Evolutionary conservation across 192 early-diverging fungal genomes (phyloP), one percentile per base, ranked within the genome.

Genomic region (Coemansia sp.): DNA sequence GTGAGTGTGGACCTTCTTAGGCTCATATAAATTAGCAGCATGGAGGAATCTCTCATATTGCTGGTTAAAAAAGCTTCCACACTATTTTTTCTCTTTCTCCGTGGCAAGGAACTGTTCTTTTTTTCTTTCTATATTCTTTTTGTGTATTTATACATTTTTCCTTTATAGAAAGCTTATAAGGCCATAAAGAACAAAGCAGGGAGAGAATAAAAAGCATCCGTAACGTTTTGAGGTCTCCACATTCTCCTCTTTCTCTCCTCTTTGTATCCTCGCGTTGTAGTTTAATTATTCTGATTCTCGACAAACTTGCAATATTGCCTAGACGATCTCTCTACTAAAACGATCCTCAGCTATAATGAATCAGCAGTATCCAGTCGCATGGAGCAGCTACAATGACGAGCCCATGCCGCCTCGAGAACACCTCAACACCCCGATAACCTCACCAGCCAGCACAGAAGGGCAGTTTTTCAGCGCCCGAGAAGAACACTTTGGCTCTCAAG

Each of bases 301-400:
- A 2, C 14, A 9, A 9, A 1, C 44, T 23, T 2, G 4, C 1
- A 26, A 26, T 26, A 26, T 26, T 4, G 23, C 23, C 23, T 26
- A 26, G 23, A 26, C 23, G 23, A 26, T 26, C 23, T 26, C 23
- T 26, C 23, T 26, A 3, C 4, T 4, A 4, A 26, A 26, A 26
- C 23, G 23, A 26, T n/a, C n/a, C n/a, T n/a, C n/a, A n/a, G n/a
- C n/a, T n/a, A n/a, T n/a, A n/a, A n/a, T n/a, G n/a, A n/a, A n/a
- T n/a, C n/a, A n/a, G n/a, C n/a, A 40, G 39, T 40, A 40, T 40
- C 39, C 23, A 1, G 53, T 31, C 0, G 54, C 21, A 10, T 50
- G 30, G 42, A 48, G 33, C 46, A 58, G 56, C 26, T 58, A 58
- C 42, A 58, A 49, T 23, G 56, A 58, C n/a, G 46, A 31, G 39